phyloP scores from a whole-genome alignment of 2,329 filamentous ascomycete genomes.

The Didymella keratinophila region DNA sequence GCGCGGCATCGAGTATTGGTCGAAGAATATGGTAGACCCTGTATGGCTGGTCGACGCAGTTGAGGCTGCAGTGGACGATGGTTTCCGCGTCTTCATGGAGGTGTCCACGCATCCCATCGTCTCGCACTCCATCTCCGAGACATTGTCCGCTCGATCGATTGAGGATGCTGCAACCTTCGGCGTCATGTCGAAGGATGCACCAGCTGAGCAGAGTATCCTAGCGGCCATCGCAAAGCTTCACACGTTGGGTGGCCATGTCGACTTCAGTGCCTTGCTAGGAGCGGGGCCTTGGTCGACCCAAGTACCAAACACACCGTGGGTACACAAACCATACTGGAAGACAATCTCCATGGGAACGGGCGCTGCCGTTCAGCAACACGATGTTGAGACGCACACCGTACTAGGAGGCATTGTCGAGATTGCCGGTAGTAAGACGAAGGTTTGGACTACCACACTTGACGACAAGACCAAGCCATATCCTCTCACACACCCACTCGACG shows the following conservation, averaged over 20 bases:
- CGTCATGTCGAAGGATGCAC: slow-evolving; percentile 42
- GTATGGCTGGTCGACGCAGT: slow-evolving; percentile 51
- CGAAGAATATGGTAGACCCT: slow-evolving; percentile 52
- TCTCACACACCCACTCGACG: slow-evolving; percentile 51
- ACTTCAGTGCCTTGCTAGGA: slow-evolving; percentile 28
- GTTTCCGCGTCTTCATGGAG: slow-evolving; percentile 52
- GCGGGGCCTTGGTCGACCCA: slow-evolving; percentile 15
- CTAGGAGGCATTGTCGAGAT: slow-evolving; percentile 24
- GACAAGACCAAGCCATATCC: slow-evolving; percentile 54
- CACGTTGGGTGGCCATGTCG: slow-evolving; percentile 40
- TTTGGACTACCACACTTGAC: slow-evolving; percentile 47
- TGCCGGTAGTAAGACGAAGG: slow-evolving; percentile 19
- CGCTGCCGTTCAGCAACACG: slow-evolving; percentile 18
- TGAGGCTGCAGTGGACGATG: slow-evolving; percentile 49
- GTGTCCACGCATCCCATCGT: slow-evolving; percentile 55
- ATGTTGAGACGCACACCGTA: slow-evolving; percentile 27
- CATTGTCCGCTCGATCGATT: slow-evolving; percentile 42
- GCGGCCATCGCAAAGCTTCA: slow-evolving; percentile 42
- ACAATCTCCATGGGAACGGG: slow-evolving; percentile 15
- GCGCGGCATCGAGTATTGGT: slow-evolving; percentile 50
- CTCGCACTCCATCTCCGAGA: slow-evolving; percentile 54
- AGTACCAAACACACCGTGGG: slow-evolving; percentile 39
- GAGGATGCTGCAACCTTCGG: slow-evolving; percentile 45
- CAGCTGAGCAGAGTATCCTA: slow-evolving; percentile 38
- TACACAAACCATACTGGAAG: slow-evolving; percentile 32